Percentiles rank a stretch among this genome's conserved stretches.
Evolutionary conservation across 768 basidiomycete genomes (phyloP).

Genomic region (Crassisporium funariophilum): DNA sequence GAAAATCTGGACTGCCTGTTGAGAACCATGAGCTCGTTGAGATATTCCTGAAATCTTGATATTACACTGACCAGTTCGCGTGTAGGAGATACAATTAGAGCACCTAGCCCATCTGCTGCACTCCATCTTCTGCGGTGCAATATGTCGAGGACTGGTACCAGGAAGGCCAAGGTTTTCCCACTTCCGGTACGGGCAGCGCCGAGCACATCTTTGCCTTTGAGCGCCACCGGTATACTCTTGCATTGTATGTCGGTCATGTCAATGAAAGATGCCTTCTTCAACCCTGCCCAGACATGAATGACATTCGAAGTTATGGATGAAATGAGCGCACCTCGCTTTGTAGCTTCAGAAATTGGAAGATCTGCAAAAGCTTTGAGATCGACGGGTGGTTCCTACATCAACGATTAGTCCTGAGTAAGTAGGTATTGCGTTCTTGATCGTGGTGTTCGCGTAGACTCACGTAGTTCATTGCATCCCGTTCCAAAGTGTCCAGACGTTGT

Average conservation of each 20-base stretch:
- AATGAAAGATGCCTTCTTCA: conserved; percentile 85
- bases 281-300: conserved; percentile 45
- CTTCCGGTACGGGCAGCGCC: conserved; percentile 95
- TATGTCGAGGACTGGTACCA: conserved; percentile 91
- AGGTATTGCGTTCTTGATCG: background rate
- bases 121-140: conserved; percentile 93
- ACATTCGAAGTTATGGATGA: background rate
- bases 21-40: background rate
- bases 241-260: conserved; percentile 93
- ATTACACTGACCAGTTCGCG: conserved; percentile 73
- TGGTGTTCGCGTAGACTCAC: conserved; percentile 33
- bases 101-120: conserved; percentile 88
- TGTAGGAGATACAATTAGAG: conserved; percentile 91
- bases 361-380: conserved; percentile 65
- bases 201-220: conserved; percentile 95
- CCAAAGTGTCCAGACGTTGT: conserved; percentile 52
- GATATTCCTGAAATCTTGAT: background rate
- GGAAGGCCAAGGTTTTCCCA: conserved; percentile 95
- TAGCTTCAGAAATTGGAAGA: conserved; percentile 76
- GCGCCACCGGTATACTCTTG: conserved; percentile 84
- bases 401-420: background rate
- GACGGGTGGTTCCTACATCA: conserved; percentile 49
- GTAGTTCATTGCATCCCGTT: conserved; percentile 49
- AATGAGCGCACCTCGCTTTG: conserved; percentile 61
- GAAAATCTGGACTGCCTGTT: conserved; percentile 95